phyloP scores from a whole-genome alignment of 495 filamentous ascomycete species.

The Hypoxylon lienhwacheense region DNA sequence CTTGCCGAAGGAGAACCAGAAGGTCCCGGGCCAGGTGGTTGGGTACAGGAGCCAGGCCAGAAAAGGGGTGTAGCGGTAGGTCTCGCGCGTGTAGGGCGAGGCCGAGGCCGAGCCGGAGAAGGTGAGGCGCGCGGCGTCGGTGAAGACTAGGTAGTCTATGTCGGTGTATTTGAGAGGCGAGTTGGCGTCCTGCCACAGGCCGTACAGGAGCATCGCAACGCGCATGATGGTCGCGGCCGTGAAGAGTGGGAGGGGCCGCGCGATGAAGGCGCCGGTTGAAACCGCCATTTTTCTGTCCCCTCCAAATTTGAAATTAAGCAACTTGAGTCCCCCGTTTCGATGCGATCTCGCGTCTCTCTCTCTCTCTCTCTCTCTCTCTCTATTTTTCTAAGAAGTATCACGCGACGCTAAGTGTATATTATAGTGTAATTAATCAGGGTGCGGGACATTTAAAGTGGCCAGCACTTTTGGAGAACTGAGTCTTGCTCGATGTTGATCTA shows the following conservation, averaged over 20 bases:
- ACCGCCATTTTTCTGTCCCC: conserved; percentile 32
- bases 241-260: conserved; percentile 61
- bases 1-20: conserved; percentile 86
- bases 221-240: conserved; percentile 68
- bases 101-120: conserved; percentile 34
- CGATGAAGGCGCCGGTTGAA: conserved; percentile 36
- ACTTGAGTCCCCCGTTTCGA: neutral
- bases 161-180: conserved; percentile 96
- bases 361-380: too few species aligned
- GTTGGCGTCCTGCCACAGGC: conserved; percentile 85
- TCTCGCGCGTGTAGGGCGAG: conserved; percentile 85
- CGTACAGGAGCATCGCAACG: conserved; percentile 74
- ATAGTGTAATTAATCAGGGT: too few species aligned
- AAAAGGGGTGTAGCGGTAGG: conserved; percentile 94
- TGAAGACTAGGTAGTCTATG: conserved; percentile 98
- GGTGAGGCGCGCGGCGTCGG: conserved; percentile 86
- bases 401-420: too few species aligned
- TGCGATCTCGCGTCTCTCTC: neutral
- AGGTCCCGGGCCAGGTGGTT: conserved; percentile 61
- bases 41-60: conserved; percentile 88
- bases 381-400: too few species aligned
- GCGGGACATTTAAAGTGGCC: conserved; percentile 2
- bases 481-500: conserved; percentile 1
- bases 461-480: conserved; percentile 1
- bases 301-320: neutral